Conservation (phyloP, 1,284 basidiomycete species). For the Hemileia vastatrix region DNA sequence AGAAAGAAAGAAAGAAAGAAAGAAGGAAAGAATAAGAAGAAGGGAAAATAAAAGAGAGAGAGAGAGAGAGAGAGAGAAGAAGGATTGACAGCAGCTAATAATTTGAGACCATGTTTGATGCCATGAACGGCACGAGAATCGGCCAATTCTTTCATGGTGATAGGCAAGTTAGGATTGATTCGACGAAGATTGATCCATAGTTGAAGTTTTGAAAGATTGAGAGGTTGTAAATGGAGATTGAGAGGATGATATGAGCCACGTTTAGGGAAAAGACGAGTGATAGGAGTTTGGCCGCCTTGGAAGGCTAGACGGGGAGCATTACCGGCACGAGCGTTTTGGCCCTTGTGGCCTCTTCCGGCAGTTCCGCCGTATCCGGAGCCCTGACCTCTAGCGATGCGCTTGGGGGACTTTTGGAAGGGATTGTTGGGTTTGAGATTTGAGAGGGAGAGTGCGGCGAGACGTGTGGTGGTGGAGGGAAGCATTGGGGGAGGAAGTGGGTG, state of each 20-base stretch:
- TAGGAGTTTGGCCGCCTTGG: conserved; percentile 91
- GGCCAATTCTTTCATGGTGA: conserved; percentile 76
- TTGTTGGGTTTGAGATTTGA: not conserved
- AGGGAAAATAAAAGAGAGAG: not conserved
- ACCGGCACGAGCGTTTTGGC: conserved; percentile 84
- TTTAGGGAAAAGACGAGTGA: conserved; percentile 86
- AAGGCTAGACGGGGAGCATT: conserved; percentile 63
- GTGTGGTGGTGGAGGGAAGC: too few species aligned
- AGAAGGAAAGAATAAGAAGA: conserved; percentile 15
- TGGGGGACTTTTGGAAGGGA: conserved; percentile 52
- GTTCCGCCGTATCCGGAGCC: conserved; percentile 83
- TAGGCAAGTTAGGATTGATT: conserved; percentile 67
- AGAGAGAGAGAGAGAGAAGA: not conserved
- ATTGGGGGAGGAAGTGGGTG: too few species aligned
- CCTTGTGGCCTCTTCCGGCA: conserved; percentile 86
- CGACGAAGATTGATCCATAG: conserved; percentile 80
- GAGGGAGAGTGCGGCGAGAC: too few species aligned
- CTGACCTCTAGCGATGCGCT: conserved; percentile 86
- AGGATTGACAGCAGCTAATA: conserved; percentile 64
- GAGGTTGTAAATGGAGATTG: conserved; percentile 46
- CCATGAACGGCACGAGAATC: conserved; percentile 79
- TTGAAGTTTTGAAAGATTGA: conserved; percentile 80
- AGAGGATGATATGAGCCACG: conserved; percentile 70
- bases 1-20: conserved; percentile 10
- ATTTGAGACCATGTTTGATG: conserved; percentile 78